phyloP scores from a whole-genome alignment of 192 early-diverging fungal genomes.

The Mortierella antarctica region DNA sequence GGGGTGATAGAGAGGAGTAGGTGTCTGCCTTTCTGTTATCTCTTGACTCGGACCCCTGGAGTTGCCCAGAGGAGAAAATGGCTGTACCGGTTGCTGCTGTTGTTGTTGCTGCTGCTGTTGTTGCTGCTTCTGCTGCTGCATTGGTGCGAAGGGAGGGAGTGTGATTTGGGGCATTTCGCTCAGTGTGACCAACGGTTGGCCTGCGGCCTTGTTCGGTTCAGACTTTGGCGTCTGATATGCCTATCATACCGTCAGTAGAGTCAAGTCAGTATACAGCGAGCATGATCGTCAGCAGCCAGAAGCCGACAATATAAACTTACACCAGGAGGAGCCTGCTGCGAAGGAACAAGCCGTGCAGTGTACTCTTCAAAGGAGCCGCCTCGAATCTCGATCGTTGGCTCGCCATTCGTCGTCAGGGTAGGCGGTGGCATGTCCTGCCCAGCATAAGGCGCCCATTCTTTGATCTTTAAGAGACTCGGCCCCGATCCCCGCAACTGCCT shows the following conservation, averaged over 20 bases:
- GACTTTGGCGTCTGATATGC: constrained; percentile 14
- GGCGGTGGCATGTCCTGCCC: constrained; percentile 55
- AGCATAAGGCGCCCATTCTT: constrained; percentile 58
- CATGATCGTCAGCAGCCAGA: not conserved
- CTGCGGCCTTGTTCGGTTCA: not conserved
- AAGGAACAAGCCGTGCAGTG: constrained; percentile 10
- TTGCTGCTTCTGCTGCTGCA: constrained; percentile 34
- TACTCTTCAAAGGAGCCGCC: constrained; percentile 39
- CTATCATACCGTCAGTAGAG: not conserved
- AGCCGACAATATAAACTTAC: constrained; percentile 2
- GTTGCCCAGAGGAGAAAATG: not conserved
- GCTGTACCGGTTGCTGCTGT: constrained; percentile 8
- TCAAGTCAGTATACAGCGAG: too few relatives aligned
- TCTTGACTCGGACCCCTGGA: not conserved
- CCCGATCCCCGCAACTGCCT: constrained; percentile 52
- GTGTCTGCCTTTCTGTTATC: too few relatives aligned
- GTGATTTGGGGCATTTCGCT: constrained; percentile 51
- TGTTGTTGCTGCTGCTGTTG: constrained; percentile 32
- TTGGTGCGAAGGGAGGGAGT: constrained; percentile 39
- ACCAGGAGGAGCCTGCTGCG: constrained; percentile 2
- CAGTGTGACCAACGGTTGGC: constrained; percentile 15
- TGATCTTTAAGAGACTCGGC: constrained; percentile 55
- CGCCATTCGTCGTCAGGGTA: constrained; percentile 29
- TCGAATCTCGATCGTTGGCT: constrained; percentile 34
- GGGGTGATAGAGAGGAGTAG: not conserved